Percentiles rank a stretch among this genome's conserved stretches.
Conservation (phyloP, 176 grass and related monocot species). For the Musa beccarii region DNA sequence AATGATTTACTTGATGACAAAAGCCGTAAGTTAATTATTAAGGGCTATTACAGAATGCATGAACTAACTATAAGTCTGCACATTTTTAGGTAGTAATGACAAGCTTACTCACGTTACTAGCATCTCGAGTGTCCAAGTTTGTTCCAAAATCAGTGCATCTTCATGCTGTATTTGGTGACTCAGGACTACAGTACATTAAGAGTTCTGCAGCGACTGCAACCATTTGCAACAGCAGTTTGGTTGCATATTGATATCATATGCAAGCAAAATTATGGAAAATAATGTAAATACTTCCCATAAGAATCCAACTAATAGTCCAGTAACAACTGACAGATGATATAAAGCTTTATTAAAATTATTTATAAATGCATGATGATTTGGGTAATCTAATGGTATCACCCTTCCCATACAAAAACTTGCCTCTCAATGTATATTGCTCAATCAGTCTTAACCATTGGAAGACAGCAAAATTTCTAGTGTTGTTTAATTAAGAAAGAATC, state of each 20-base stretch:
- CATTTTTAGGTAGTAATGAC: neutral
- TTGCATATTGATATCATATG: neutral
- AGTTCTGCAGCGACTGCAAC: neutral
- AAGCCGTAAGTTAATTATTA: neutral
- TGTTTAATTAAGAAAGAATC: too few species aligned
- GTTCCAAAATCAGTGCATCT: neutral
- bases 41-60: neutral
- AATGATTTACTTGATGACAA: neutral
- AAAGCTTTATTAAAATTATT: too few species aligned
- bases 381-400: too few species aligned
- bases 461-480: too few species aligned
- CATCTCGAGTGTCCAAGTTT: neutral
- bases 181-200: neutral
- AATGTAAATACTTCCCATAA: neutral
- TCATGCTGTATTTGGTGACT: neutral
- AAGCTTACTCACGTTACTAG: neutral
- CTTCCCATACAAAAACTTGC: too few species aligned
- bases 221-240: neutral
- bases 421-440: too few species aligned
- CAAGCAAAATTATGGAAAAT: neutral
- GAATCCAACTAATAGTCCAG: too few species aligned
- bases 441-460: too few species aligned
- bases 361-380: too few species aligned
- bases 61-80: neutral
- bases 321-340: too few species aligned